phyloP scores from a whole-genome alignment of 2,329 filamentous ascomycete genomes.

The Apiospora phragmitis region DNA sequence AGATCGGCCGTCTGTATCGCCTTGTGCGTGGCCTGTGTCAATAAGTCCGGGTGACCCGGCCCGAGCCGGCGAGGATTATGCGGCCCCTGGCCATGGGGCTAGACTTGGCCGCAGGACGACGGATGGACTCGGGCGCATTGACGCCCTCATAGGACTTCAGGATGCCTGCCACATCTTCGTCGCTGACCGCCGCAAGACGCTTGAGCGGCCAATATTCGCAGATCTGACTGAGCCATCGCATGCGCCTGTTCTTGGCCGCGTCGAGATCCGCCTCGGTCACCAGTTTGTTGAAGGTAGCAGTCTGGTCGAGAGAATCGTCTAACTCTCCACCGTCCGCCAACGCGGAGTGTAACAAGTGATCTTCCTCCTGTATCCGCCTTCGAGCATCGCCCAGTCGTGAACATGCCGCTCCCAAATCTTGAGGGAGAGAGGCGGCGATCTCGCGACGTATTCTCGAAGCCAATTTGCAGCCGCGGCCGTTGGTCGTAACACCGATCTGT shows the following conservation, averaged over 20 bases:
- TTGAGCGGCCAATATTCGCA: conserved; percentile 98
- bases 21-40: conserved; percentile 80
- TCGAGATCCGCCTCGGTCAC: conserved; percentile 72
- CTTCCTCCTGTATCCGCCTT: conserved; percentile 71
- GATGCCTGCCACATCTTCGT: conserved; percentile 75
- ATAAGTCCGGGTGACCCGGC: conserved; percentile 86
- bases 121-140: conserved; percentile 18
- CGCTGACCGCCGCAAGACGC: conserved; percentile 75
- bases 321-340: conserved; percentile 41
- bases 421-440: conserved; percentile 77
- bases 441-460: conserved; percentile 87
- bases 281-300: conserved; percentile 80
- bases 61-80: conserved; percentile 88
- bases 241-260: conserved; percentile 74
- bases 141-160: conserved; percentile 66
- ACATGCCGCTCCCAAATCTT: conserved; percentile 74
- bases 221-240: conserved; percentile 92
- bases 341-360: conserved; percentile 45
- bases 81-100: conserved; percentile 49
- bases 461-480: conserved; percentile 90
- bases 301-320: conserved; percentile 71
- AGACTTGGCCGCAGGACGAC: conserved; percentile 17
- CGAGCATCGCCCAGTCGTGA: conserved; percentile 74
- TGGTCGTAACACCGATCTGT: conserved; percentile 94
- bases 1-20: conserved; percentile 75